Evolutionary conservation across 208 protist genomes (phyloP).

Genomic region (Trypanosoma caninum): DNA sequence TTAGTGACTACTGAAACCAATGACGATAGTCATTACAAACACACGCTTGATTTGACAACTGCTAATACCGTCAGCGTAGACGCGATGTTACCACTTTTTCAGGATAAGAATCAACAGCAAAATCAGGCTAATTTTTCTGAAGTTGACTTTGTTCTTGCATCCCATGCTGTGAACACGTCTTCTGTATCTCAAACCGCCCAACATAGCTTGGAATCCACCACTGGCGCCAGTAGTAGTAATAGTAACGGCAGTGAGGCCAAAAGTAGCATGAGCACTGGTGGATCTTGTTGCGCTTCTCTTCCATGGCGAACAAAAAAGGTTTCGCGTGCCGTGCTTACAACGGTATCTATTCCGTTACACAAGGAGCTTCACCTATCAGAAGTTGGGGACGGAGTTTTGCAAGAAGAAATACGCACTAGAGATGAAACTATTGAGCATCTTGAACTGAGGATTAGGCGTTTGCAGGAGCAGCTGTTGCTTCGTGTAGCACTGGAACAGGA

Average conservation of each 20-base stretch:
- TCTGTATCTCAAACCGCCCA: neutral
- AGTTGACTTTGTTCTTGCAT: neutral
- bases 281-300: conserved; percentile 1
- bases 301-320: conserved; percentile 40
- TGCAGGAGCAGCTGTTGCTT: conserved; percentile 44
- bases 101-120: too few relatives aligned
- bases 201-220: neutral
- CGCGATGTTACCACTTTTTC: neutral
- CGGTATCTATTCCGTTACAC: conserved; percentile 17
- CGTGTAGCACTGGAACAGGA: conserved; percentile 47
- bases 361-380: conserved; percentile 13
- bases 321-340: conserved; percentile 37
- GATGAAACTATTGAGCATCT: conserved; percentile 18
- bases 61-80: conserved; percentile 6
- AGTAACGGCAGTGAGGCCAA: neutral
- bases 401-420: conserved; percentile 21
- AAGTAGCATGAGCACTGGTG: too few relatives aligned
- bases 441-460: conserved; percentile 25
- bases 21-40: neutral
- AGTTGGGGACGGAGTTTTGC: conserved; percentile 17
- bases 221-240: conserved; percentile 10
- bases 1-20: neutral
- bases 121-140: too few relatives aligned
- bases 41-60: neutral
- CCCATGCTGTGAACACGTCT: conserved; percentile 1